Evolutionary conservation across 192 early-diverging fungal genomes (phyloP).

Genomic region (Coemansia sp.): DNA sequence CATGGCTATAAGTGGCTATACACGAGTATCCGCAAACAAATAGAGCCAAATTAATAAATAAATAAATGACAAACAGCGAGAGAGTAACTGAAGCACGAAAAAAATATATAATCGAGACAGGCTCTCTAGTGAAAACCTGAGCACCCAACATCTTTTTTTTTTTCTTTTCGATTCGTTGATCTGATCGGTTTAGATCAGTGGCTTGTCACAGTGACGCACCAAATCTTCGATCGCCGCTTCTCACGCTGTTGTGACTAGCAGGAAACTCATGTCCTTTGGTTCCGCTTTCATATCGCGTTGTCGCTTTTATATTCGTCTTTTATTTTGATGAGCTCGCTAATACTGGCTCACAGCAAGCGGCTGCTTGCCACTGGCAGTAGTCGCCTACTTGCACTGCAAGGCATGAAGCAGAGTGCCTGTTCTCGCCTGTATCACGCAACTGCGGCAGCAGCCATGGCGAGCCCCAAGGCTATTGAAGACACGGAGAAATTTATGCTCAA

Average conservation of each 20-base stretch:
- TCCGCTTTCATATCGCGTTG: background rate
- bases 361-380: slow-evolving; percentile 7
- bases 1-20: slow-evolving; percentile 14
- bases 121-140: background rate
- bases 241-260: background rate
- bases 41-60: background rate
- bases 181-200: background rate
- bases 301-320: background rate
- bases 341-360: slow-evolving; percentile 7
- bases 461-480: slow-evolving; percentile 18
- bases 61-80: background rate
- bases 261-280: background rate
- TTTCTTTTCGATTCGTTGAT: slow-evolving; percentile 10
- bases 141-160: background rate
- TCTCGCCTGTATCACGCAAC: slow-evolving; percentile 21
- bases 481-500: slow-evolving; percentile 64
- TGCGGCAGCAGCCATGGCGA: background rate
- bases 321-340: background rate
- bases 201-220: background rate
- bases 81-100: background rate
- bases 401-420: background rate
- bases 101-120: too few species aligned
- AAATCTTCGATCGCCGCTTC: background rate
- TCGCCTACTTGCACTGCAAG: background rate
- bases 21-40: slow-evolving; percentile 1